These are phyloP conservation scores for Cucumis sativus DNA, from an alignment of 306 rosid genomes.

Conservation along the genomic window DNA sequence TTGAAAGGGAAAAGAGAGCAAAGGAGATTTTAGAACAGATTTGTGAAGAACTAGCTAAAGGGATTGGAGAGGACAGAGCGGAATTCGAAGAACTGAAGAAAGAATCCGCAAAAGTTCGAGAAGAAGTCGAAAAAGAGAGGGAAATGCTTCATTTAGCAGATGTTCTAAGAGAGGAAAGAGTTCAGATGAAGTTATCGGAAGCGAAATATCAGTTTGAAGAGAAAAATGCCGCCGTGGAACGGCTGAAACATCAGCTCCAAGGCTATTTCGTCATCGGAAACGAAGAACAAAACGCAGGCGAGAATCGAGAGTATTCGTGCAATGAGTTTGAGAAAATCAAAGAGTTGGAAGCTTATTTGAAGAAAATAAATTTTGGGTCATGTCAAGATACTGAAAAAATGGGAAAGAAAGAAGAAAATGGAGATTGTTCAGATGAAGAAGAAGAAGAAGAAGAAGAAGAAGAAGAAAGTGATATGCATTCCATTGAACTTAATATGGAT, in stretches of 20 bases:
- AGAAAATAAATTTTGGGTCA: constrained; percentile 35
- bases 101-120: constrained; percentile 57
- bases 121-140: constrained; percentile 83
- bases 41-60: constrained; percentile 69
- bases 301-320: constrained; percentile 10
- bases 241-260: constrained; percentile 56
- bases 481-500: constrained; percentile 83
- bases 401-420: not conserved
- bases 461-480: constrained; percentile 65
- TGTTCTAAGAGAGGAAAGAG: constrained; percentile 79
- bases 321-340: constrained; percentile 31
- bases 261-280: constrained; percentile 28
- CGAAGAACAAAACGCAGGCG: constrained; percentile 15
- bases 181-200: constrained; percentile 94
- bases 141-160: constrained; percentile 92
- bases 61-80: constrained; percentile 75
- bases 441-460: constrained; percentile 36
- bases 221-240: constrained; percentile 65
- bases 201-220: constrained; percentile 85
- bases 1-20: constrained; percentile 63
- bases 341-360: constrained; percentile 63
- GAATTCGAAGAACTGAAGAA: constrained; percentile 68
- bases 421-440: constrained; percentile 39
- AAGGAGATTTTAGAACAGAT: constrained; percentile 74
- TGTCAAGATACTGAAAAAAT: constrained; percentile 16